These are phyloP conservation scores for Pseudophaeomoniella oleicola DNA, from an alignment of 2,329 filamentous ascomycete genomes.

Conservation along the genomic window DNA sequence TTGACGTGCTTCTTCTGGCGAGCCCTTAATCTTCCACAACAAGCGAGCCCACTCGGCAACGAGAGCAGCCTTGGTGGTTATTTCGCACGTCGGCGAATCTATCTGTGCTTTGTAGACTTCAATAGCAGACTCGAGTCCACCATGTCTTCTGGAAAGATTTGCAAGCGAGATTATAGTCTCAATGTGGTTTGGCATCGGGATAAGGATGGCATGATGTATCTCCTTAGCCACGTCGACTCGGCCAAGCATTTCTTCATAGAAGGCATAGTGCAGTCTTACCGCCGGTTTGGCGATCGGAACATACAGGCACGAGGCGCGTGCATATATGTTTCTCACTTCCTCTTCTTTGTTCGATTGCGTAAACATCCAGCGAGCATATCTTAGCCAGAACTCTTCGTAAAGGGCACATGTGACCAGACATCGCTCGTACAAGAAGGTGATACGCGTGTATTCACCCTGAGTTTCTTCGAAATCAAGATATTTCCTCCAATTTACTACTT, in stretches of 20 bases:
- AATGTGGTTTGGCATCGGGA: constrained; percentile 62
- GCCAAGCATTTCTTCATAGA: constrained; percentile 78
- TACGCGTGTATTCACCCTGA: constrained; percentile 62
- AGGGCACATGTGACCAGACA: constrained; percentile 85
- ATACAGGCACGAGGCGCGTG: constrained; percentile 70
- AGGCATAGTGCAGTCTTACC: constrained; percentile 79
- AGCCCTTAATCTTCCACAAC: constrained; percentile 76
- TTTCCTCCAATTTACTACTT: constrained; percentile 83
- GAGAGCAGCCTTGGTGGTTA: constrained; percentile 71
- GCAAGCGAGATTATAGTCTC: constrained; percentile 82
- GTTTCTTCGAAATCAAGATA: constrained; percentile 92
- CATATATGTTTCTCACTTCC: constrained; percentile 82
- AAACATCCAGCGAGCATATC: constrained; percentile 92
- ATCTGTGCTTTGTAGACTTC: constrained; percentile 71
- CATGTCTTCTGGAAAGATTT: constrained; percentile 71
- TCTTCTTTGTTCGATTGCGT: constrained; percentile 68
- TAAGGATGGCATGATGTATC: constrained; percentile 69
- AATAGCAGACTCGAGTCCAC: constrained; percentile 70
- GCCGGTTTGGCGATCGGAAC: constrained; percentile 75
- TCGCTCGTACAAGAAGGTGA: constrained; percentile 78
- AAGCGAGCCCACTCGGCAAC: constrained; percentile 80
- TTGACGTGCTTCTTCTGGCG: constrained; percentile 63
- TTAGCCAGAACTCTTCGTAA: constrained; percentile 96
- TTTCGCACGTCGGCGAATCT: constrained; percentile 54
- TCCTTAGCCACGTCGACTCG: constrained; percentile 65